These are phyloP conservation scores for Antitrichia curtipendula DNA, from an alignment of 225 moss, liverwort and hornwort genomes.

Conservation along the genomic window DNA sequence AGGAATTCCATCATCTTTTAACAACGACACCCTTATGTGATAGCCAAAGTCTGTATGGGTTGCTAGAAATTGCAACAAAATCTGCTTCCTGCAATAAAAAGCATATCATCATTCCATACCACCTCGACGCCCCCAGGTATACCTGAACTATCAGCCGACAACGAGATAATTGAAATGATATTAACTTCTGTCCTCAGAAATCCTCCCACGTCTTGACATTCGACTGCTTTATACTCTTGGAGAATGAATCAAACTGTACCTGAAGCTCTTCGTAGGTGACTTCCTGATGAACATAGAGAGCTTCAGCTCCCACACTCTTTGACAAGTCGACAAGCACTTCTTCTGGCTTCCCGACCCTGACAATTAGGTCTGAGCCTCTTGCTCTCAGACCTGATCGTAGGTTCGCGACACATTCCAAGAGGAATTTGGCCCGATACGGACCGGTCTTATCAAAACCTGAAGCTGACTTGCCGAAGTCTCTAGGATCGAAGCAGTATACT, in stretches of 20 bases:
- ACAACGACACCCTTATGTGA: slow-evolving; percentile 18
- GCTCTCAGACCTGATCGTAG: slow-evolving; percentile 69
- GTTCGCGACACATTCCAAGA: slow-evolving; percentile 74
- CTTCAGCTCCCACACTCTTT: slow-evolving; percentile 74
- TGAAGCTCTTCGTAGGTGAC: slow-evolving; percentile 83
- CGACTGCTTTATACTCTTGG: not conserved
- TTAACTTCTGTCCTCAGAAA: not conserved
- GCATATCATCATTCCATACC: not conserved
- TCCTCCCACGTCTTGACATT: not conserved
- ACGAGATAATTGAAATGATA: not conserved
- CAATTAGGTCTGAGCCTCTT: slow-evolving; percentile 81
- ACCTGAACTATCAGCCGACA: not conserved
- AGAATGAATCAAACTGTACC: slow-evolving; percentile 7
- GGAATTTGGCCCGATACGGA: slow-evolving; percentile 85
- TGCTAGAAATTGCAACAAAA: slow-evolving; percentile 8
- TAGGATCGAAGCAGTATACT: slow-evolving; percentile 94
- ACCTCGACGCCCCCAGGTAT: not conserved
- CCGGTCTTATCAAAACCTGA: slow-evolving; percentile 99
- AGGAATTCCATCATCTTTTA: slow-evolving; percentile 14
- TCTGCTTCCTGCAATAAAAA: not conserved
- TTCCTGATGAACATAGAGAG: slow-evolving; percentile 88
- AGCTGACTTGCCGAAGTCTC: slow-evolving; percentile 92
- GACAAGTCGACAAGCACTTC: slow-evolving; percentile 67
- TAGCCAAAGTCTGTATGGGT: not conserved
- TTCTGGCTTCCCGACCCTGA: slow-evolving; percentile 85